Conservation (phyloP, 1,139 yeast genomes). For the Diutina mesorugosa region DNA sequence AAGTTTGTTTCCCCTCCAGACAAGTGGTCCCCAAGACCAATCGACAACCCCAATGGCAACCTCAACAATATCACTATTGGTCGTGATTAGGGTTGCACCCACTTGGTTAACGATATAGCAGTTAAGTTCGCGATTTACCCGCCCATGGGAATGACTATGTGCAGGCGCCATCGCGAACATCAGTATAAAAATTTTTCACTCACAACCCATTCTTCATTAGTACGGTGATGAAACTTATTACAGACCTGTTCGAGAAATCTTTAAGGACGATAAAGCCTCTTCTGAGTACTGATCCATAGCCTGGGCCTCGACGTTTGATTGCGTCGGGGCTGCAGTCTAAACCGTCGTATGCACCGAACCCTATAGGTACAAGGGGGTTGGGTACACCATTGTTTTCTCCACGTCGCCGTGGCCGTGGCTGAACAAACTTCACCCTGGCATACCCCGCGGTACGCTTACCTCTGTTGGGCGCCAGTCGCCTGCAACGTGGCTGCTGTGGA, state of each 20-base stretch:
- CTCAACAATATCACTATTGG: too few relatives aligned
- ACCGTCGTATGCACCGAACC: not conserved
- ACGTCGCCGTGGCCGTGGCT: not conserved
- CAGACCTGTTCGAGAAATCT: constrained; percentile 1
- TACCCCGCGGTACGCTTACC: too few relatives aligned
- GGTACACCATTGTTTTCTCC: not conserved
- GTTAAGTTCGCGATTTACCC: not conserved
- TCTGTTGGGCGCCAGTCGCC: too few relatives aligned
- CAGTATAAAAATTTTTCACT: not conserved
- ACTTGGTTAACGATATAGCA: too few relatives aligned
- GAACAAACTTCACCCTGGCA: too few relatives aligned
- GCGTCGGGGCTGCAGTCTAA: not conserved
- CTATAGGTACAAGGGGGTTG: too few relatives aligned
- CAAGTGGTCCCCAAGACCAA: too few relatives aligned
- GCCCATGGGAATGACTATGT: not conserved
- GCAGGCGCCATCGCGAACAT: not conserved
- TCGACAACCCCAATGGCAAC: too few relatives aligned
- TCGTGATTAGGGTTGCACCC: not conserved
- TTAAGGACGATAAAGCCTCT: constrained; percentile 1
- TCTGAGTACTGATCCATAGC: constrained; percentile 1
- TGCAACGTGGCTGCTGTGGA: too few relatives aligned
- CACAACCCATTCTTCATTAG: not conserved
- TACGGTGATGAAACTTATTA: not conserved
- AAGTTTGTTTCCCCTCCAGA: too few relatives aligned
- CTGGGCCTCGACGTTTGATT: not conserved